Conservation (phyloP, 345 rosid species). For the Rhizophora mangle region DNA sequence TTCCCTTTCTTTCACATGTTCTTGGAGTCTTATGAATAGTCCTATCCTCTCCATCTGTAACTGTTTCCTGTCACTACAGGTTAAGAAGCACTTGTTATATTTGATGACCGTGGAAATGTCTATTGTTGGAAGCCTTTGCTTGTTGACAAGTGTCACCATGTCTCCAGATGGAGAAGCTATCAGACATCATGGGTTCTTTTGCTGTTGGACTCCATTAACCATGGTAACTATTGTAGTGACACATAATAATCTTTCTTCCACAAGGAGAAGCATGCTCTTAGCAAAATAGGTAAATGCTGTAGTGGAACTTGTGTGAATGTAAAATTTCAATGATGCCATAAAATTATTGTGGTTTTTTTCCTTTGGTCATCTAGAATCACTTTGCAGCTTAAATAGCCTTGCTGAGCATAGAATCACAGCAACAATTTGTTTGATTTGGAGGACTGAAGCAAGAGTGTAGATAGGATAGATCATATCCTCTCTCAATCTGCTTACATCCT, state of each 20-base stretch:
- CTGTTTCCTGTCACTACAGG: constrained; percentile 41
- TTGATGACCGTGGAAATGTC: constrained; percentile 98
- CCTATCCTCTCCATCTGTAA: neutral
- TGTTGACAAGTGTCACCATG: constrained; percentile 65
- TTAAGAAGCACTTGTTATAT: constrained; percentile 89
- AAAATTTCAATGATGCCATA: too few species aligned
- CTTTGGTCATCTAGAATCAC: neutral
- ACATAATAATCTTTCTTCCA: neutral
- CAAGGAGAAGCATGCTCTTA: neutral
- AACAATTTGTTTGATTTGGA: neutral
- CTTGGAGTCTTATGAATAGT: neutral
- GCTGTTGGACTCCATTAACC: constrained; percentile 90
- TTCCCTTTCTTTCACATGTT: neutral
- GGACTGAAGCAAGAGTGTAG: neutral
- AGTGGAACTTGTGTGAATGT: neutral
- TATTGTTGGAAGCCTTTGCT: constrained; percentile 82
- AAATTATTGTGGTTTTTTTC: neutral
- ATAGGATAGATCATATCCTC: neutral
- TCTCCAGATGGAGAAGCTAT: constrained; percentile 99
- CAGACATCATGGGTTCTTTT: constrained; percentile 70
- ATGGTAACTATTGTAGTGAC: constrained; percentile 41
- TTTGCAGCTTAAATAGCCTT: neutral
- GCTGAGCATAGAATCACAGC: neutral
- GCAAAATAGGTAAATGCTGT: neutral
- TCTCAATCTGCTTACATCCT: neutral